Evolutionary conservation across 2,329 filamentous ascomycete species (phyloP).

Genomic region (Teratosphaeria zuluensis): DNA sequence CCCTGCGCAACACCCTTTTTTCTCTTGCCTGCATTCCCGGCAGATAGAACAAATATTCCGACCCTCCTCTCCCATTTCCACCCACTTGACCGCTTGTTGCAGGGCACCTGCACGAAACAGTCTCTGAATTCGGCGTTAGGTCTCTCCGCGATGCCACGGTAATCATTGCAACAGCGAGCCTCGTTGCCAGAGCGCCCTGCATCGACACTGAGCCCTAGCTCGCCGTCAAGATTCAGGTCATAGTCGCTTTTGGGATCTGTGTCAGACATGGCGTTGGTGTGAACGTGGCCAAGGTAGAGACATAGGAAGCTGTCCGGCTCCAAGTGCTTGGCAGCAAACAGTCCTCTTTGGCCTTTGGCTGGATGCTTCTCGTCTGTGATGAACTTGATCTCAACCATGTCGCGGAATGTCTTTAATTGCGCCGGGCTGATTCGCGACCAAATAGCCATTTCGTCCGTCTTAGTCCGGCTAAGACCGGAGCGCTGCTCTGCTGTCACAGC

Average conservation of each 20-base stretch:
- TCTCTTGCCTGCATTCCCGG: slow-evolving; percentile 40
- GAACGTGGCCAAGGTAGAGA: slow-evolving; percentile 42
- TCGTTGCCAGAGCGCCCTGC: slow-evolving; percentile 42
- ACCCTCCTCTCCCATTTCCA: slow-evolving; percentile 37
- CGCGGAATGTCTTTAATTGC: slow-evolving; percentile 22
- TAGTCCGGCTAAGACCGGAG: slow-evolving; percentile 16
- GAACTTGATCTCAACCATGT: slow-evolving; percentile 32
- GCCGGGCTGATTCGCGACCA: slow-evolving; percentile 14
- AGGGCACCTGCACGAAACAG: slow-evolving; percentile 29
- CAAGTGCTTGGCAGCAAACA: slow-evolving; percentile 38
- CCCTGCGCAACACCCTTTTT: slow-evolving; percentile 38
- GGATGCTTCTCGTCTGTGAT: slow-evolving; percentile 37
- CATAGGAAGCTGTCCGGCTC: slow-evolving; percentile 38
- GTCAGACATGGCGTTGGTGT: slow-evolving; percentile 35
- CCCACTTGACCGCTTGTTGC: slow-evolving; percentile 26
- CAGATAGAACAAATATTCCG: slow-evolving; percentile 41
- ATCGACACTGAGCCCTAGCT: slow-evolving; percentile 40
- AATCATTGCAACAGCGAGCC: slow-evolving; percentile 45
- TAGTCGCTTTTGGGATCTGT: slow-evolving; percentile 39
- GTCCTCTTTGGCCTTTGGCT: slow-evolving; percentile 38
- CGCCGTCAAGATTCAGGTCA: slow-evolving; percentile 42
- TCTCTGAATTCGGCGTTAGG: slow-evolving; percentile 31
- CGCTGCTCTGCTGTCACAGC: slow-evolving; percentile 16
- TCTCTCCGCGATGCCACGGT: slow-evolving; percentile 36
- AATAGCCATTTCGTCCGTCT: slow-evolving; percentile 13